Conservation (phyloP, 2,329 filamentous ascomycete species). For the Apiospora marii region DNA sequence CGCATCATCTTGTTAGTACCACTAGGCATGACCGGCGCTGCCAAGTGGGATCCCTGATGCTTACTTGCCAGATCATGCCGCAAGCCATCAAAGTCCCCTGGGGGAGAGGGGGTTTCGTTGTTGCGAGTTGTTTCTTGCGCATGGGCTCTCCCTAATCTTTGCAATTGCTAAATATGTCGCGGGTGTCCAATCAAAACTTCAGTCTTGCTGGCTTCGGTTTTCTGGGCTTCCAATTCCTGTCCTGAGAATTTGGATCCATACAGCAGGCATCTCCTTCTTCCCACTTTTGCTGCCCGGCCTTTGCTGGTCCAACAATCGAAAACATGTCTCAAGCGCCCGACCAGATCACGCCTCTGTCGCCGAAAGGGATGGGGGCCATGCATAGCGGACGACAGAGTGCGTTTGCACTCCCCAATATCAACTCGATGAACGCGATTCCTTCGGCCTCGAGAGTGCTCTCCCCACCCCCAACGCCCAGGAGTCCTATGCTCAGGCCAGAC, state of each 20-base stretch:
- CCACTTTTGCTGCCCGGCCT: neutral
- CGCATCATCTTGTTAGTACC: neutral
- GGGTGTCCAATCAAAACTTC: neutral
- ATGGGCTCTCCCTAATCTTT: neutral
- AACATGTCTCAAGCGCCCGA: neutral
- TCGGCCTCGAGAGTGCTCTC: slow-evolving; percentile 29
- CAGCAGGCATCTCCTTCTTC: neutral
- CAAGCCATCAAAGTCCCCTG: neutral
- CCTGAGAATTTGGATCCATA: neutral
- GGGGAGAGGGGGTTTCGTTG: neutral
- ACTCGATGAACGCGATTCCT: slow-evolving; percentile 19
- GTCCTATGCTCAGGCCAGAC: slow-evolving; percentile 32
- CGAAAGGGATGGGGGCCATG: neutral
- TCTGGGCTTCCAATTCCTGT: neutral
- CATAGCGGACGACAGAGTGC: neutral
- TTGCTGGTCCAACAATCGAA: neutral
- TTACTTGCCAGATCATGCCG: neutral
- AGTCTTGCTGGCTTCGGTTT: neutral
- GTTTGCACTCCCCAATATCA: neutral
- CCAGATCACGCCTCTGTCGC: slow-evolving; percentile 11
- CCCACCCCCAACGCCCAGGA: slow-evolving; percentile 25
- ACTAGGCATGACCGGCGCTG: slow-evolving; percentile 3
- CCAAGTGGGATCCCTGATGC: slow-evolving; percentile 14
- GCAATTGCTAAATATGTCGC: slow-evolving; percentile 5
- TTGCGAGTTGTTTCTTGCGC: slow-evolving; percentile 18